Conservation (phyloP, 2,329 filamentous ascomycete species). For the Geosmithia morbida region DNA sequence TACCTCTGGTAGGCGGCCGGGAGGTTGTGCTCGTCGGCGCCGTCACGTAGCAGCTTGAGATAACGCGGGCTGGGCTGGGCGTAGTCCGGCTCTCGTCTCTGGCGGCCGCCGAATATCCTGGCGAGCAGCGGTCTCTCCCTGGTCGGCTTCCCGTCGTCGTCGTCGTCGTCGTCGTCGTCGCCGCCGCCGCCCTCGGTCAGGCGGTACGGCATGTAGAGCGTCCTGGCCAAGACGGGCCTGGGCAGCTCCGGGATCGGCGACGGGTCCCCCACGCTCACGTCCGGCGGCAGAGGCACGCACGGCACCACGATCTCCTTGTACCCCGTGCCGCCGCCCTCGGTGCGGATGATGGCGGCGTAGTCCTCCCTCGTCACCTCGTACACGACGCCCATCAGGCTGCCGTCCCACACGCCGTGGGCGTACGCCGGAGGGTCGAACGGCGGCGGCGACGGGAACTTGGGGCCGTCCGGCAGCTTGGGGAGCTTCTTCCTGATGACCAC, state of each 20-base stretch:
- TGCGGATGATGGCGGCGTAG: conserved; percentile 75
- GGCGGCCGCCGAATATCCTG: conserved; percentile 22
- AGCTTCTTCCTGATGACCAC: conserved; percentile 43
- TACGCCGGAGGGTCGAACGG: conserved; percentile 7
- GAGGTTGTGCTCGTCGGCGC: conserved; percentile 66
- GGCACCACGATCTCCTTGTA: conserved; percentile 75
- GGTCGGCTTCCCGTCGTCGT: conserved; percentile 15
- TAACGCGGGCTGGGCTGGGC: conserved; percentile 79
- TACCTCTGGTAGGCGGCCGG: conserved; percentile 67
- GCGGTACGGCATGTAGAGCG: conserved; percentile 55
- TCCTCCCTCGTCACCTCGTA: conserved; percentile 83
- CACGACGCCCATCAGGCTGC: conserved; percentile 80
- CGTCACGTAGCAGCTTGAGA: conserved; percentile 62
- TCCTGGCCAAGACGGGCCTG: conserved; percentile 66
- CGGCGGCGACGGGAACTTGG: conserved; percentile 8
- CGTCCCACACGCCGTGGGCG: conserved; percentile 41
- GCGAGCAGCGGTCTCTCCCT: no score
- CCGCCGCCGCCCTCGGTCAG: conserved; percentile 7
- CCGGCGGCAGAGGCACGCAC: conserved; percentile 53
- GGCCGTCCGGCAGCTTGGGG: conserved; percentile 18
- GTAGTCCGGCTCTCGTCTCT: conserved; percentile 53
- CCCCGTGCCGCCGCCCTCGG: conserved; percentile 74
- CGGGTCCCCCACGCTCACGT: conserved; percentile 26
- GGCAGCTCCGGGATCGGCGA: conserved; percentile 38
- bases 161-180: conserved; percentile 13